Evolutionary conservation across 805 yeast species (phyloP).

Genomic region (Saccharomyces cerevisiae): DNA sequence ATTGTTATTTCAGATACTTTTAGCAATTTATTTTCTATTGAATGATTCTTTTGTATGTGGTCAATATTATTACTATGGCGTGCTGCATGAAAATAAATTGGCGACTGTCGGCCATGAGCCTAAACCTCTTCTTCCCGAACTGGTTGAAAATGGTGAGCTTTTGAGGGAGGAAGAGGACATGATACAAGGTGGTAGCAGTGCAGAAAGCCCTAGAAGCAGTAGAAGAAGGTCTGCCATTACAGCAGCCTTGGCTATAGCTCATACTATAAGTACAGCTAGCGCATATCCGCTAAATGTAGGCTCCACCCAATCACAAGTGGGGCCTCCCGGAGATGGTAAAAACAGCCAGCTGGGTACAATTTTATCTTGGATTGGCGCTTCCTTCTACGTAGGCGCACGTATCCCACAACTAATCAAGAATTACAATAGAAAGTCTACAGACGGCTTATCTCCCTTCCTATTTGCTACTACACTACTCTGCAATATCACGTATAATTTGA

Average conservation of each 20-base stretch:
- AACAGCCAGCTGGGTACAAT: conserved; percentile 33
- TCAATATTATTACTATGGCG: conserved; percentile 65
- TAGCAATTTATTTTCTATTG: conserved; percentile 64
- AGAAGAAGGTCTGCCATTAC: conserved; percentile 12
- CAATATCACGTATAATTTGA: conserved; percentile 65
- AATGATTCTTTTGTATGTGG: conserved; percentile 61
- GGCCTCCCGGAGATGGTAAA: conserved; percentile 4
- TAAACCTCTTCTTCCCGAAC: conserved; percentile 11
- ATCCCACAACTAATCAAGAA: conserved; percentile 80
- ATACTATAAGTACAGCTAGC: conserved; percentile 6
- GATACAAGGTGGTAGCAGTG: not conserved
- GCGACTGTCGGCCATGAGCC: conserved; percentile 31
- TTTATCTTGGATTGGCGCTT: conserved; percentile 75
- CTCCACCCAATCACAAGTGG: conserved; percentile 4
- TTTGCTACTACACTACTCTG: conserved; percentile 75
- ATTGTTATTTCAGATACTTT: conserved; percentile 66
- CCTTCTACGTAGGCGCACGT: conserved; percentile 67
- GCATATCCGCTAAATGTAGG: conserved; percentile 3
- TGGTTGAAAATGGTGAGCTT: not conserved
- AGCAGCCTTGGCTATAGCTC: conserved; percentile 22
- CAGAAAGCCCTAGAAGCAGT: not conserved
- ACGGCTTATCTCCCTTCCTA: conserved; percentile 73
- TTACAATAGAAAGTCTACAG: conserved; percentile 69
- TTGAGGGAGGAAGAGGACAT: not conserved
- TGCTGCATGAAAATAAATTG: conserved; percentile 25